phyloP scores from a whole-genome alignment of 495 filamentous ascomycete genomes.

The Haplographium delicatum region DNA sequence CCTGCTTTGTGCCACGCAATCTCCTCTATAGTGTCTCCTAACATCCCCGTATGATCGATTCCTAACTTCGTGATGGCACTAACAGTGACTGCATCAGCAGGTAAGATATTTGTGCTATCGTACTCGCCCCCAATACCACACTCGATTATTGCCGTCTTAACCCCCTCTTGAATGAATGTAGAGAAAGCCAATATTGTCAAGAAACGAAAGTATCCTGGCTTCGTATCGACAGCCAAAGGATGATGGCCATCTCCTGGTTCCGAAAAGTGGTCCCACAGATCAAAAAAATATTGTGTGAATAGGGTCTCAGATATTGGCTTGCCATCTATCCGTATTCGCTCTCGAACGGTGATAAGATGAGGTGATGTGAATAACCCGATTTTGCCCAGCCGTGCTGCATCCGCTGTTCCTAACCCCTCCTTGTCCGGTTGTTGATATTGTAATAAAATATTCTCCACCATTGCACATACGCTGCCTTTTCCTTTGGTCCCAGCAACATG shows the following conservation, averaged over 20 bases:
- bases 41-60: conserved; percentile 81
- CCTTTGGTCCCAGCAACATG: conserved; percentile 62
- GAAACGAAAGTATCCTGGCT: conserved; percentile 83
- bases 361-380: conserved; percentile 66
- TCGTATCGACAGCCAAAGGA: not conserved
- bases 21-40: conserved; percentile 79
- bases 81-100: conserved; percentile 53
- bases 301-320: conserved; percentile 39
- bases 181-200: conserved; percentile 89
- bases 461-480: conserved; percentile 45
- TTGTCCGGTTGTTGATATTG: conserved; percentile 7
- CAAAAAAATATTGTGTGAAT: conserved; percentile 60
- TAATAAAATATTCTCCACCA: conserved; percentile 20
- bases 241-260: conserved; percentile 31
- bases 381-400: conserved; percentile 19
- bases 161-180: conserved; percentile 72
- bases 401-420: not conserved
- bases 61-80: conserved; percentile 78
- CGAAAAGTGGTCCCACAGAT: conserved; percentile 56
- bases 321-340: conserved; percentile 60
- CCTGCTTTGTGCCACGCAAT: conserved; percentile 98
- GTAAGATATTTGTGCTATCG: conserved; percentile 85
- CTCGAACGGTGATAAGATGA: conserved; percentile 54
- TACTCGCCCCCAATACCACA: conserved; percentile 93
- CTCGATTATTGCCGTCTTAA: conserved; percentile 81